A percentile compares a stretch with the other conserved stretches of the same genome.
phyloP scores from a whole-genome alignment of 2,329 filamentous ascomycete genomes.

The Apiospora hydei region DNA sequence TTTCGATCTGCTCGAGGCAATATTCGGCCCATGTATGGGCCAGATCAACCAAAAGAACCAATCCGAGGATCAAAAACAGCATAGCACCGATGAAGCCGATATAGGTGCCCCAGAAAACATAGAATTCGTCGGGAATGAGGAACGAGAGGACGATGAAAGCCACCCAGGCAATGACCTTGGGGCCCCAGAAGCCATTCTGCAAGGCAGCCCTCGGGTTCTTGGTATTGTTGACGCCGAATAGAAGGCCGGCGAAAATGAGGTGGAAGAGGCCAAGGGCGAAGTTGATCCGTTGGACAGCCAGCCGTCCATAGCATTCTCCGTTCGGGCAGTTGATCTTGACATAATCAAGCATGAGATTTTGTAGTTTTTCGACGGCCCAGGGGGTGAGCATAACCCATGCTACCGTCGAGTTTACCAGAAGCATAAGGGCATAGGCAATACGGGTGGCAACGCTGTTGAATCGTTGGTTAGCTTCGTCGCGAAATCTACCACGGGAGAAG shows the following conservation, averaged over 20 bases:
- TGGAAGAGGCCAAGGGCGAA: constrained; percentile 97
- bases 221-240: constrained; percentile 86
- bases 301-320: constrained; percentile 92
- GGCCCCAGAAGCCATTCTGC: constrained; percentile 99
- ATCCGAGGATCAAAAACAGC: constrained; percentile 89
- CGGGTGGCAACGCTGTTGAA: constrained; percentile 84
- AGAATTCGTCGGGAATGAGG: constrained; percentile 94
- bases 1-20: constrained; percentile 91
- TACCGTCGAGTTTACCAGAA: constrained; percentile 94
- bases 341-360: constrained; percentile 92
- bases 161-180: constrained; percentile 91
- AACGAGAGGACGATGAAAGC: constrained; percentile 89
- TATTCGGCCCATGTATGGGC: constrained; percentile 98
- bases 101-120: constrained; percentile 95
- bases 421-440: constrained; percentile 93
- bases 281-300: constrained; percentile 96
- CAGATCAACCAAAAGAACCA: constrained; percentile 92
- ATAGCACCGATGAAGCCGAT: constrained; percentile 88
- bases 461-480: constrained; percentile 26
- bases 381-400: constrained; percentile 99
- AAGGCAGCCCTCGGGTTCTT: constrained; percentile 86
- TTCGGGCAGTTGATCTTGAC: constrained; percentile 94
- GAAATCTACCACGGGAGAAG: neutral
- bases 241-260: constrained; percentile 80
- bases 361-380: constrained; percentile 96